Percentiles rank a stretch among this genome's conserved stretches.
phyloP scores from a whole-genome alignment of 2,329 filamentous ascomycete genomes.

The Xylariaceae sp. region DNA sequence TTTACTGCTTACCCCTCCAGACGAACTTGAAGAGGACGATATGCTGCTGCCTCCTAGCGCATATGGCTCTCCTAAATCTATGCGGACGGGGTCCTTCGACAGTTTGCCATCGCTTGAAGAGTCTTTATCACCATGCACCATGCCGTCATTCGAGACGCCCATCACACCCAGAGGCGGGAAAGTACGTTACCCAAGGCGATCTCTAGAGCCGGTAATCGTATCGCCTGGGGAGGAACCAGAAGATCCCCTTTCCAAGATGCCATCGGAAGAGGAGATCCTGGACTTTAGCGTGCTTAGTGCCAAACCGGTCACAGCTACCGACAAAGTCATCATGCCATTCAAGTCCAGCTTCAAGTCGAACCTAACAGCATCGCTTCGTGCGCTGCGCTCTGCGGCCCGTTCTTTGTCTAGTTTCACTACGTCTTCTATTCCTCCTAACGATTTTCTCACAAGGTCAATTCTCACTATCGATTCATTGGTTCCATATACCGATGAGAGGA shows the following conservation, averaged over 20 bases:
- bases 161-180: conserved; percentile 40
- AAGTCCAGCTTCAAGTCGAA: conserved; percentile 63
- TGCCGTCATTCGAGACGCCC: conserved; percentile 48
- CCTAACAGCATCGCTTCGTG: conserved; percentile 60
- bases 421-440: conserved; percentile 59
- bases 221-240: conserved; percentile 45
- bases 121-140: conserved; percentile 46
- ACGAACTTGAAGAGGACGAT: conserved; percentile 50
- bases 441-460: conserved; percentile 62
- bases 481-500: conserved; percentile 62
- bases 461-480: conserved; percentile 61
- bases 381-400: conserved; percentile 58
- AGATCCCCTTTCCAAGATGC: conserved; percentile 42
- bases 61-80: conserved; percentile 48
- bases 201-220: conserved; percentile 51
- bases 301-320: conserved; percentile 24
- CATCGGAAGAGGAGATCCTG: conserved; percentile 39
- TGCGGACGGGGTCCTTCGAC: conserved; percentile 53
- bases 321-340: conserved; percentile 39
- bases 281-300: conserved; percentile 46
- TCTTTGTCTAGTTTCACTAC: conserved; percentile 59
- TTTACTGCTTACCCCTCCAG: conserved; percentile 54
- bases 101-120: conserved; percentile 56
- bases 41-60: conserved; percentile 42
- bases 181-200: conserved; percentile 42